These are phyloP conservation scores for Alternaria brassicicola DNA, from an alignment of 2,329 filamentous ascomycete species.

Conservation along the genomic window DNA sequence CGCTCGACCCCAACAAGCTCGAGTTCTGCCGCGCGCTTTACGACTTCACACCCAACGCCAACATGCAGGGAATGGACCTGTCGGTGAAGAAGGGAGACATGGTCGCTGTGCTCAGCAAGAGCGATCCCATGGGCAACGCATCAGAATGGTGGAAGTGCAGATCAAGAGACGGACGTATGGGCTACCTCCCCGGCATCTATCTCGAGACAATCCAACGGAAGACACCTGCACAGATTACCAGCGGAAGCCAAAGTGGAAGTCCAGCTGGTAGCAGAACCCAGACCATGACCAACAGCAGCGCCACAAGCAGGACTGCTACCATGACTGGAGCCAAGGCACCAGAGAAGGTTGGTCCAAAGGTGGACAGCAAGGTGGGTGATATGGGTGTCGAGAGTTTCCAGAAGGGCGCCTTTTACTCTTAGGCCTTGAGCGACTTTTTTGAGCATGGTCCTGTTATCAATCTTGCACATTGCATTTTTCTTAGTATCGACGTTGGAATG, in stretches of 20 bases:
- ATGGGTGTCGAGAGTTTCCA: constrained; percentile 73
- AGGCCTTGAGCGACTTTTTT: constrained; percentile 29
- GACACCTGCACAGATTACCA: constrained; percentile 55
- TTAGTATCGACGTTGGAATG: no score
- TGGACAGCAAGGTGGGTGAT: constrained; percentile 67
- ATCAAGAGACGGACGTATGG: constrained; percentile 84
- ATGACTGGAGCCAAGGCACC: constrained; percentile 53
- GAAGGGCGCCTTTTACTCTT: constrained; percentile 72
- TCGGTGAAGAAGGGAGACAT: constrained; percentile 94
- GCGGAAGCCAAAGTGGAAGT: constrained; percentile 49
- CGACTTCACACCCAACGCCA: constrained; percentile 85
- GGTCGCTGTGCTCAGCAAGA: constrained; percentile 90
- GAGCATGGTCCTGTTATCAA: constrained; percentile 9
- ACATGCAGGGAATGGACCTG: constrained; percentile 77
- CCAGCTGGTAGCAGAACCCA: constrained; percentile 58
- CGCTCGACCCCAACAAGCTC: constrained; percentile 85
- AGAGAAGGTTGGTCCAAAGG: constrained; percentile 52
- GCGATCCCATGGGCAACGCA: constrained; percentile 86
- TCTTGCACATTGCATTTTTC: no score
- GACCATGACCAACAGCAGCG: constrained; percentile 59
- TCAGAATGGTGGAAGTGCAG: constrained; percentile 98
- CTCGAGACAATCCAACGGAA: constrained; percentile 74
- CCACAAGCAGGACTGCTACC: constrained; percentile 50
- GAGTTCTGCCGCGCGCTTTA: constrained; percentile 96
- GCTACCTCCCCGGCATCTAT: constrained; percentile 90